These are phyloP conservation scores for Luvunga scandens DNA, from an alignment of 345 rosid species.

Conservation along the genomic window DNA sequence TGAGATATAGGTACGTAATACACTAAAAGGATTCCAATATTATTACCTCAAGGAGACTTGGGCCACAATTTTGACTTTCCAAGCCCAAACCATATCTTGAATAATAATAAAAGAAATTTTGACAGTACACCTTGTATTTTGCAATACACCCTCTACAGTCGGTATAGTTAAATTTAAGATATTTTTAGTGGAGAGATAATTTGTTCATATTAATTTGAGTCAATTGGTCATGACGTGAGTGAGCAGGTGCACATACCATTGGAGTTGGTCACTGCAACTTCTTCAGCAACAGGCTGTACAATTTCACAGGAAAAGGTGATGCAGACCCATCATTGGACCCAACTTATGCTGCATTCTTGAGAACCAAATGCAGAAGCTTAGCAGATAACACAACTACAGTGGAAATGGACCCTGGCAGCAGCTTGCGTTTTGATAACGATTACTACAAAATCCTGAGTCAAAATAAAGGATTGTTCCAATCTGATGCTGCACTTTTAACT, in stretches of 20 bases:
- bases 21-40: no score
- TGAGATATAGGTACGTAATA: no score
- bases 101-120: no score
- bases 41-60: no score
- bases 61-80: neutral
- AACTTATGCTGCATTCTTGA: slow-evolving; percentile 26
- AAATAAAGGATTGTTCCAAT: slow-evolving; percentile 26
- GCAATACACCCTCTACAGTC: no score
- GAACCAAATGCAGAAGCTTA: slow-evolving; percentile 19
- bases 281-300: slow-evolving; percentile 38
- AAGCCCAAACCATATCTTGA: neutral
- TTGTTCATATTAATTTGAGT: no score
- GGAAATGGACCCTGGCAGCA: slow-evolving; percentile 19
- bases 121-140: no score
- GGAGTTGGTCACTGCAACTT: slow-evolving; percentile 34
- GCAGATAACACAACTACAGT: slow-evolving; percentile 13
- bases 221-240: neutral
- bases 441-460: slow-evolving; percentile 25
- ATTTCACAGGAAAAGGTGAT: slow-evolving; percentile 42
- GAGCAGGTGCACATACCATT: slow-evolving; percentile 34
- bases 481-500: slow-evolving; percentile 34
- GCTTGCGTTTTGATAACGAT: slow-evolving; percentile 18
- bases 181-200: no score
- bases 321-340: slow-evolving; percentile 33
- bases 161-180: no score